phyloP scores from a whole-genome alignment of 495 filamentous ascomycete genomes.

The Jackrogersella multiformis region DNA sequence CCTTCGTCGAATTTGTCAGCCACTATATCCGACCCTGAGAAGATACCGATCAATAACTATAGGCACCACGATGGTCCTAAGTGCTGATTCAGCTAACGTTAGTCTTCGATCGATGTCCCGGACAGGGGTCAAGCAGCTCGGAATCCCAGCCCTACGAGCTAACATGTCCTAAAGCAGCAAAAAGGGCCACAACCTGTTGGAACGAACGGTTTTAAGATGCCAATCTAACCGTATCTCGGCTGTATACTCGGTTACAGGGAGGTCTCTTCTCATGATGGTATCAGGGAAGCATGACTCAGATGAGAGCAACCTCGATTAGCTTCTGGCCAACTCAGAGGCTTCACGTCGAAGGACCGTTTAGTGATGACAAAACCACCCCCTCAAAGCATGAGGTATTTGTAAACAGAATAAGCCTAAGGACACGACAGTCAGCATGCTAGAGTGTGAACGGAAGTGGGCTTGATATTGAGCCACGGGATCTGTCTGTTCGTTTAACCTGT shows the following conservation, averaged over 20 bases:
- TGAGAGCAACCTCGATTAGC: neutral
- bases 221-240: neutral
- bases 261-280: conserved; percentile 8
- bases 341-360: neutral
- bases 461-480: neutral
- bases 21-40: conserved; percentile 1
- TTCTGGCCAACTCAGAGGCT: conserved; percentile 3
- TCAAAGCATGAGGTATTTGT: conserved; percentile 14
- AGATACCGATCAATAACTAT: conserved; percentile 7
- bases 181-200: conserved; percentile 13
- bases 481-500: neutral
- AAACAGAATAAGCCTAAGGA: conserved; percentile 5
- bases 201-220: conserved; percentile 7
- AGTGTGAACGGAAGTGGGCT: conserved; percentile 19
- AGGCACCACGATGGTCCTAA: conserved; percentile 1
- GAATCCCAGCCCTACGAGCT: conserved; percentile 17
- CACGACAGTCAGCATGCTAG: conserved; percentile 2
- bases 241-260: neutral
- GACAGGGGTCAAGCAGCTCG: conserved; percentile 14
- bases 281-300: conserved; percentile 37
- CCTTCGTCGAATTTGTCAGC: conserved; percentile 31
- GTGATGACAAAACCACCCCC: neutral
- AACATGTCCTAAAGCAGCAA: conserved; percentile 23
- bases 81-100: conserved; percentile 39
- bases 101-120: conserved; percentile 17